Conservation (phyloP, 106 monocot genomes). For the Acorus gramineus region DNA sequence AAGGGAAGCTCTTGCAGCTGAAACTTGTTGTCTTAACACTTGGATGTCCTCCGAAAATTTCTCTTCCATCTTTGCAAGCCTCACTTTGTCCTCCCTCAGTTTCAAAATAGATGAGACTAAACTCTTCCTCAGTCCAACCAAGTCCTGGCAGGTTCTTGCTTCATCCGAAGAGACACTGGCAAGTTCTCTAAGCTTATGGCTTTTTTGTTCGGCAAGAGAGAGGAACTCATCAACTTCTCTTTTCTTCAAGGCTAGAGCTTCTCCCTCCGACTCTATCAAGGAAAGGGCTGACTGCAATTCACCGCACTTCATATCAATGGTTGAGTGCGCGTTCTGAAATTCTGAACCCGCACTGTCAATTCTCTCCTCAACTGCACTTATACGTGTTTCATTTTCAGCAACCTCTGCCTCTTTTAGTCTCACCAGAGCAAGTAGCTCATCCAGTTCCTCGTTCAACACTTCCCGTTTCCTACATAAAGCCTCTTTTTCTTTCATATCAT, state of each 20-base stretch:
- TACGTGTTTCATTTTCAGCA: constrained; percentile 50
- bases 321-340: constrained; percentile 47
- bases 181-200: constrained; percentile 43
- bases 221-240: constrained; percentile 63
- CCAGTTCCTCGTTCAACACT: constrained; percentile 56
- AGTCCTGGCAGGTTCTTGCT: constrained; percentile 38
- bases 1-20: constrained; percentile 53
- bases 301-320: constrained; percentile 37
- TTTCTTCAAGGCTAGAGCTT: constrained; percentile 35
- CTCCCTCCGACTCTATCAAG: constrained; percentile 32
- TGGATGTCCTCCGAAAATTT: constrained; percentile 59
- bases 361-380: constrained; percentile 55
- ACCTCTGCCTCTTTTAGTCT: constrained; percentile 80
- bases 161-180: constrained; percentile 43
- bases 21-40: constrained; percentile 46
- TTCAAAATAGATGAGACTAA: constrained; percentile 56
- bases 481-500: constrained; percentile 62
- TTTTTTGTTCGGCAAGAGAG: constrained; percentile 34
- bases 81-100: constrained; percentile 55
- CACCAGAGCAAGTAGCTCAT: constrained; percentile 53
- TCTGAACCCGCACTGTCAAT: constrained; percentile 46
- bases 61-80: constrained; percentile 58
- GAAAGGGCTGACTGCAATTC: constrained; percentile 30
- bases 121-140: constrained; percentile 38
- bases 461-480: constrained; percentile 36